Percentiles rank a stretch among this genome's conserved stretches.
Conservation (phyloP, 345 rosid genomes). For the Dipteronia dyeriana region DNA sequence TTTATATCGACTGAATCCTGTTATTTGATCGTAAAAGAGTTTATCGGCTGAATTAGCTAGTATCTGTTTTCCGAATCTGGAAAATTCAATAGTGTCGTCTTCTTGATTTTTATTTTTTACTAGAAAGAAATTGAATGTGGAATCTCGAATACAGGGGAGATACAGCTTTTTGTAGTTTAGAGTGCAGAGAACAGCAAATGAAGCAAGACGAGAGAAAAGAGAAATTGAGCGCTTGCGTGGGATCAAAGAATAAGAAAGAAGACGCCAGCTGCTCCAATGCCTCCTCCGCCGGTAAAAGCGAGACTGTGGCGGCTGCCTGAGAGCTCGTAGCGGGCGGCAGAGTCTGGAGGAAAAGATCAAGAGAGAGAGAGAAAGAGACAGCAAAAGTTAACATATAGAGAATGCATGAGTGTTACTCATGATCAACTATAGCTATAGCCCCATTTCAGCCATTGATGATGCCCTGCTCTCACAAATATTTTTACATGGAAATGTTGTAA, state of each 20-base stretch:
- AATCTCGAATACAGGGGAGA: constrained; percentile 58
- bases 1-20: too few relatives aligned
- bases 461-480: background rate
- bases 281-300: constrained; percentile 18
- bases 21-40: background rate
- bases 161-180: constrained; percentile 78
- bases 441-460: background rate
- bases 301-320: constrained; percentile 26
- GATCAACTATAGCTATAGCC: background rate
- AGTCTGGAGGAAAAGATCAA: background rate
- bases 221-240: constrained; percentile 22
- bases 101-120: background rate
- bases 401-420: background rate
- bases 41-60: background rate
- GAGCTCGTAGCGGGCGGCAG: too few relatives aligned
- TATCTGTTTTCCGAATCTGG: too few relatives aligned
- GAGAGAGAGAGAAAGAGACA: background rate
- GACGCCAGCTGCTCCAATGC: constrained; percentile 3
- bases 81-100: background rate
- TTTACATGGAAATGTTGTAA: constrained; percentile 5
- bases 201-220: constrained; percentile 64
- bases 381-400: too few relatives aligned
- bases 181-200: constrained; percentile 79
- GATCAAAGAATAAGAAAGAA: constrained; percentile 22
- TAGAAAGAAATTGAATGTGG: too few relatives aligned